Conservation (phyloP, 768 basidiomycete species). For the Rhizopogon rudus region DNA sequence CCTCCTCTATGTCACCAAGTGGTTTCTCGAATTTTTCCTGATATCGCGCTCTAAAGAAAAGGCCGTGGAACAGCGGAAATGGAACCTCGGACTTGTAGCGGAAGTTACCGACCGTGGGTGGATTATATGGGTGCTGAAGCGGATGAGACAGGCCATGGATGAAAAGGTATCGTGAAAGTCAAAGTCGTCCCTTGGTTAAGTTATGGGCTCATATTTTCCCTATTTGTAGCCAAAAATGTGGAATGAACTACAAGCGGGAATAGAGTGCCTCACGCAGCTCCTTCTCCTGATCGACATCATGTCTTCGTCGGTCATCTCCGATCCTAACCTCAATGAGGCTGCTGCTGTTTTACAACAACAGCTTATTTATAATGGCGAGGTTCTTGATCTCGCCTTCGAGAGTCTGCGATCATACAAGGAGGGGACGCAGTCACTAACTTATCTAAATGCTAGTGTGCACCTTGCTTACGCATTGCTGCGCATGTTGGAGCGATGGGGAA, state of each 20-base stretch:
- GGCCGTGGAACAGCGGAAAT: constrained; percentile 30
- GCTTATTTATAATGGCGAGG: constrained; percentile 92
- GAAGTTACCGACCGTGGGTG: constrained; percentile 84
- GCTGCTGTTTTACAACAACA: constrained; percentile 83
- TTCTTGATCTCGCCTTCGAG: constrained; percentile 82
- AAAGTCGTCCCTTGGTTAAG: constrained; percentile 2
- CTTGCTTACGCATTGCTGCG: constrained; percentile 81
- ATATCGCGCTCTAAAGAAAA: constrained; percentile 36
- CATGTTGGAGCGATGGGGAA: constrained; percentile 88
- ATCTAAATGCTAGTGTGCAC: constrained; percentile 82
- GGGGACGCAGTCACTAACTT: constrained; percentile 72
- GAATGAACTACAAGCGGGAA: constrained; percentile 91
- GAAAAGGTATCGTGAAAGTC: constrained; percentile 62
- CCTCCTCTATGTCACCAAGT: constrained; percentile 80
- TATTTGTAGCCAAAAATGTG: constrained; percentile 77
- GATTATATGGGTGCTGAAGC: constrained; percentile 85
- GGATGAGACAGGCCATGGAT: constrained; percentile 87
- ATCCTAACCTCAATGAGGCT: constrained; percentile 55
- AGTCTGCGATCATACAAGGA: constrained; percentile 75
- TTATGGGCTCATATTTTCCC: constrained; percentile 5
- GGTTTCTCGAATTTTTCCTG: constrained; percentile 92
- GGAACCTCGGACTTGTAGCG: constrained; percentile 71
- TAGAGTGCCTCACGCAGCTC: constrained; percentile 91
- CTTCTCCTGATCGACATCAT: constrained; percentile 86
- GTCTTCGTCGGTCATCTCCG: constrained; percentile 43